Base-by-base conservation (phyloP, 352 stramenopile species). In the Phytopythium kandeliae region DNA sequence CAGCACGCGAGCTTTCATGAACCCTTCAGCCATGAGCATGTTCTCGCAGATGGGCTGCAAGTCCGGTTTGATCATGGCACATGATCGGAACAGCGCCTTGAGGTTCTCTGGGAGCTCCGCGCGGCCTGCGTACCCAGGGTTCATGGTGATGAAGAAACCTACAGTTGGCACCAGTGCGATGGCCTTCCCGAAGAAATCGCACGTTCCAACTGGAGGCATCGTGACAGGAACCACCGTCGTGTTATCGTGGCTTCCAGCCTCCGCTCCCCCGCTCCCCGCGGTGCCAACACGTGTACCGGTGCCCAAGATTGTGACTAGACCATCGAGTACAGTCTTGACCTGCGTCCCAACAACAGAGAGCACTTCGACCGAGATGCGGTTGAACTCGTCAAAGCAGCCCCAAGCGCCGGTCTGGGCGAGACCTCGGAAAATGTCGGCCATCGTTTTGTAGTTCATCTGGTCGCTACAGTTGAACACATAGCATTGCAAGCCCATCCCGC, bases 331-430 rank as follows among this genome's bases (percentile, higher is more conserved):
- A 0, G 93, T 98, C 60, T 98, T 98, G n/a, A 99, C 94, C 55
- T 99, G 96, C 3, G 94, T 98, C 16, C 93, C 92, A 13, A 98
- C 94, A 15, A 98, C 93, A 1, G 84, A 97, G 8, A 98, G 62
- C 12, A 98, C 96, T 67, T 98, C 95, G 33, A 98, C 96, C 9
- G 89, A 94, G 63, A 98, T 98, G 33, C 95, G 88, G 52, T 98
- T 98, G 53, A 98, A 98, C 63, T 98, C 92, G 55, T 98, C 93
- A 65, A 98, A 98, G 59, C 93, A 98, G 7, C 95, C 95, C 95
- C 95, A 98, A 4, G 95, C 90, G 28, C 93, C 95, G 33, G 93
- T 98, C 62, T 98, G 92, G 3, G 91, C 79, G 7, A 98, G 74
- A 10, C 95, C 95, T 28, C 88, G 73, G 63, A 98, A 98, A 54